These are phyloP conservation scores for Didymella exigua DNA, from an alignment of 2,329 filamentous ascomycete genomes.

Conservation along the genomic window DNA sequence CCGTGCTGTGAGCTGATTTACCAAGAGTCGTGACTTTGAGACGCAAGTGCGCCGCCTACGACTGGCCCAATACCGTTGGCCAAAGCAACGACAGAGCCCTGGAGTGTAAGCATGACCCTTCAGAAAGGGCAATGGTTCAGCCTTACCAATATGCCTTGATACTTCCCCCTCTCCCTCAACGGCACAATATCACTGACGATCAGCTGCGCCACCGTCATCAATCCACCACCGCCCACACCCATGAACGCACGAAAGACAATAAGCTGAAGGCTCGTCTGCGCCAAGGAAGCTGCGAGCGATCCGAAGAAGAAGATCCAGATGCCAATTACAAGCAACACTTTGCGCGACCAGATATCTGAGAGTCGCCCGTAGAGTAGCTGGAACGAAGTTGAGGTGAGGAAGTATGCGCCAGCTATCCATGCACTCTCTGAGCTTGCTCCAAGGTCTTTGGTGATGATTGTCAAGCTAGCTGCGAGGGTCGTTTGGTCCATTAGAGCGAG, in stretches of 20 bases:
- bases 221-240: constrained; percentile 68
- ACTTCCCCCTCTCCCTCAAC: constrained; percentile 47
- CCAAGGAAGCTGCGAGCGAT: constrained; percentile 63
- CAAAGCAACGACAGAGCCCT: constrained; percentile 45
- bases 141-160: constrained; percentile 43
- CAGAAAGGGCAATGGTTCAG: neutral
- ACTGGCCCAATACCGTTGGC: constrained; percentile 37
- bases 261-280: constrained; percentile 57
- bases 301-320: constrained; percentile 54
- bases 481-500: constrained; percentile 31
- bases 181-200: constrained; percentile 48
- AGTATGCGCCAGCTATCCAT: constrained; percentile 61
- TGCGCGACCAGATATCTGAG: constrained; percentile 63
- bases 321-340: constrained; percentile 56
- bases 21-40: constrained; percentile 26
- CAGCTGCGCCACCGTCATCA: constrained; percentile 53
- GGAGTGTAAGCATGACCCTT: neutral
- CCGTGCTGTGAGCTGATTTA: neutral
- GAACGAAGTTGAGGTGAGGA: constrained; percentile 67
- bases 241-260: constrained; percentile 65
- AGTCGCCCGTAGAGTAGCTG: constrained; percentile 68
- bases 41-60: constrained; percentile 35
- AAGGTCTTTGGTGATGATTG: constrained; percentile 36
- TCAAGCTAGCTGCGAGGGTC: constrained; percentile 29
- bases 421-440: constrained; percentile 56